Evolutionary conservation across 768 basidiomycete genomes (phyloP).

Genomic region (Dentipellis sp.): DNA sequence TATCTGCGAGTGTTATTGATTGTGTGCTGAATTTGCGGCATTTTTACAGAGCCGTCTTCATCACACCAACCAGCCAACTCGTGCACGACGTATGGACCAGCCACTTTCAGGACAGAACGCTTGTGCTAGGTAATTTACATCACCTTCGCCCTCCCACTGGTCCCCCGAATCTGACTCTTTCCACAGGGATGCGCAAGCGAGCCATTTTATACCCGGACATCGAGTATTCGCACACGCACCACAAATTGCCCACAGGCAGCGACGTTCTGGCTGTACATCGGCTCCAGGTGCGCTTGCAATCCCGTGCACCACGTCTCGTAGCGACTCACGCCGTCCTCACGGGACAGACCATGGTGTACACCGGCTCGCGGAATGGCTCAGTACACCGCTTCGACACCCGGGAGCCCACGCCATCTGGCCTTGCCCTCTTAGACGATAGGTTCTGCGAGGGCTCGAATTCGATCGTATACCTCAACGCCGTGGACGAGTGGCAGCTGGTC

Average conservation of each 20-base stretch:
- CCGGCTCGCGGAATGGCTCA: slow-evolving; percentile 41
- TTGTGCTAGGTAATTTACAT: slow-evolving; percentile 43
- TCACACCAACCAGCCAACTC: not conserved
- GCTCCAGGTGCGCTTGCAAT: slow-evolving; percentile 28
- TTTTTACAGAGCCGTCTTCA: not conserved
- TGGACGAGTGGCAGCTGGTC: slow-evolving; percentile 45
- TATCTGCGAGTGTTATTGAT: not conserved
- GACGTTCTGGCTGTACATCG: slow-evolving; percentile 59
- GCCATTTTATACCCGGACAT: slow-evolving; percentile 47
- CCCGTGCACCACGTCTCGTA: not conserved
- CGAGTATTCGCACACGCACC: slow-evolving; percentile 25
- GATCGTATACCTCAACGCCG: slow-evolving; percentile 41
- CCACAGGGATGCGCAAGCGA: slow-evolving; percentile 41
- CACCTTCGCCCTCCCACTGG: not conserved
- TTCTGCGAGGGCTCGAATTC: slow-evolving; percentile 32
- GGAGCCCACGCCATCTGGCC: slow-evolving; percentile 16
- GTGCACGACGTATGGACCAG: slow-evolving; percentile 50
- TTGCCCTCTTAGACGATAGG: slow-evolving; percentile 31
- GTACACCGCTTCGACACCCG: slow-evolving; percentile 47
- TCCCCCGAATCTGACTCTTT: not conserved
- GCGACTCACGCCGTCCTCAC: not conserved
- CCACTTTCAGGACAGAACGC: slow-evolving; percentile 35
- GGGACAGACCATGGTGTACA: slow-evolving; percentile 13
- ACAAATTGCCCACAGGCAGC: slow-evolving; percentile 41
- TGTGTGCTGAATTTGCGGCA: not conserved